Evolutionary conservation across 2,329 filamentous ascomycete genomes (phyloP).

Genomic region (Cercospora sesami): DNA sequence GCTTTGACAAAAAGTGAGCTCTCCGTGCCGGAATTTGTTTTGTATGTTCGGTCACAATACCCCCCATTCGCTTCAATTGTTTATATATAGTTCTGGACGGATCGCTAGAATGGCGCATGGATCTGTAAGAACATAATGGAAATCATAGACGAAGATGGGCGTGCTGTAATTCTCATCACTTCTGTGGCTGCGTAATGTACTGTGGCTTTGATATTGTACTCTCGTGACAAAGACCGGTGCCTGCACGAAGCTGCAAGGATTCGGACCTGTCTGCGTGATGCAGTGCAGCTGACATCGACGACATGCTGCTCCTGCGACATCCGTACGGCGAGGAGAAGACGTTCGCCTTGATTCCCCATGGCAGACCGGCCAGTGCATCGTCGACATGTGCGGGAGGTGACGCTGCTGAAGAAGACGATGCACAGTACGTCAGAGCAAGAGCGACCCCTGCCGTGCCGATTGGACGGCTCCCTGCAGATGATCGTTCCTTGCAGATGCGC

Average conservation of each 20-base stretch:
- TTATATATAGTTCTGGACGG: constrained; percentile 6
- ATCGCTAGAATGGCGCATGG: constrained; percentile 4
- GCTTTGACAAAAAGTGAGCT: constrained; percentile 6
- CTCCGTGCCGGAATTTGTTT: constrained; percentile 7
- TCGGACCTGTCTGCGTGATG: constrained; percentile 1
- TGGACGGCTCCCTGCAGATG: constrained; percentile 1
- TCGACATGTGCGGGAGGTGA: constrained; percentile 7
- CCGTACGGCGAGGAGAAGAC: constrained; percentile 15
- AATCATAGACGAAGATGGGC: background rate
- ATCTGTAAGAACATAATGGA: background rate
- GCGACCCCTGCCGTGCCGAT: background rate
- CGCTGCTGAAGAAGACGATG: background rate
- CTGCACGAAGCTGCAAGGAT: constrained; percentile 1
- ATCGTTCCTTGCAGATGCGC: background rate
- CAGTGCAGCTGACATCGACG: constrained; percentile 9
- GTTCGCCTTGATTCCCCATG: constrained; percentile 7
- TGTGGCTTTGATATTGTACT: constrained; percentile 17
- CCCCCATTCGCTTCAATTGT: constrained; percentile 15
- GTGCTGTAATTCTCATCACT: background rate
- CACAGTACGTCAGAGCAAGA: background rate
- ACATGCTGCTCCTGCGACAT: constrained; percentile 13
- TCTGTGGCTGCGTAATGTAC: background rate
- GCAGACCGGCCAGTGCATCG: constrained; percentile 3
- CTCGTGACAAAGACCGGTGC: constrained; percentile 16
- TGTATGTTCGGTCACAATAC: constrained; percentile 7